phyloP scores from a whole-genome alignment of 495 filamentous ascomycete species.

The Halenospora varia region DNA sequence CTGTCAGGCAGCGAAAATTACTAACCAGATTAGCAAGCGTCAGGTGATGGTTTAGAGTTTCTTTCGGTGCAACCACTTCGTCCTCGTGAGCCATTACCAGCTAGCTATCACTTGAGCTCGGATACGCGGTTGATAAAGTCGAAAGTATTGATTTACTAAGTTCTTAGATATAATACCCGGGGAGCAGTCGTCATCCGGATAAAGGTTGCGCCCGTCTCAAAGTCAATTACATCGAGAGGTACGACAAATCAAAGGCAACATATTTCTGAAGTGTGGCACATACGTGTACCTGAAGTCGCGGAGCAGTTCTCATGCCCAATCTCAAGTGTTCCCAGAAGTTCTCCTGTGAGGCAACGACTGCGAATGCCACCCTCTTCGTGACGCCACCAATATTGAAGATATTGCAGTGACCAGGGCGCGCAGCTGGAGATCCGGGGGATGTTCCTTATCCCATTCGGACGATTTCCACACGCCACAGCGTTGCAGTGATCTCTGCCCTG shows the following conservation, averaged over 20 bases:
- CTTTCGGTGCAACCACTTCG: no score
- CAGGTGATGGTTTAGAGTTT: no score
- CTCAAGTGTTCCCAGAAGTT: not conserved
- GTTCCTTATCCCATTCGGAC: constrained; percentile 10
- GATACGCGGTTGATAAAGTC: not conserved
- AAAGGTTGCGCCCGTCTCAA: not conserved
- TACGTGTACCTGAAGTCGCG: not conserved
- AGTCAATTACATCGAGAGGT: not conserved
- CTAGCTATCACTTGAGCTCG: not conserved
- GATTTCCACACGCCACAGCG: constrained; percentile 16
- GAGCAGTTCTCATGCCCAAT: no score
- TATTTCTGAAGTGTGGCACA: not conserved
- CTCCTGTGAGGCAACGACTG: not conserved
- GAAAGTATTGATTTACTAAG: not conserved
- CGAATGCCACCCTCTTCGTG: constrained; percentile 6
- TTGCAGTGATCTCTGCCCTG: constrained; percentile 13
- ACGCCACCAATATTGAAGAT: constrained; percentile 23
- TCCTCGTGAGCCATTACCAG: no score
- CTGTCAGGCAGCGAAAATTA: no score
- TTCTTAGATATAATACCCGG: not conserved
- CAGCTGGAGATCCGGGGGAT: constrained; percentile 3
- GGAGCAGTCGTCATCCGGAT: not conserved
- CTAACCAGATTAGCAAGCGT: no score
- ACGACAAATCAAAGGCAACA: not conserved
- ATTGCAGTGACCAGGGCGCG: constrained; percentile 16